These are phyloP conservation scores for Simplicillium aogashimaense DNA, from an alignment of 2,329 filamentous ascomycete genomes.

Conservation along the genomic window DNA sequence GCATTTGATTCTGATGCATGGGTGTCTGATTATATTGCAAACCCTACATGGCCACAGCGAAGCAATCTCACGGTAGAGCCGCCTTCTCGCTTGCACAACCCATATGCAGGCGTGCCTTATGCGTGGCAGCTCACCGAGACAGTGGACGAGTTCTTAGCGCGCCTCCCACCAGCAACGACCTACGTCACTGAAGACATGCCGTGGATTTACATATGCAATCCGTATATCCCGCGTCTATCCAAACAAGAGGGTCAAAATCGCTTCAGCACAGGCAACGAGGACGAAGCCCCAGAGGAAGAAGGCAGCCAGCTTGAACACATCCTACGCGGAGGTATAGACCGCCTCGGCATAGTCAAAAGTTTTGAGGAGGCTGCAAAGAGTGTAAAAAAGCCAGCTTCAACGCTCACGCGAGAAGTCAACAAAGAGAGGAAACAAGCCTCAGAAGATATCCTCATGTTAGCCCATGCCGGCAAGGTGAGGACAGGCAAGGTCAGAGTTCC, in stretches of 20 bases:
- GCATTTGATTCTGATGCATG: conserved; percentile 40
- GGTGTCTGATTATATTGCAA: conserved; percentile 16
- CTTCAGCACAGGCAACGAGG: conserved; percentile 31
- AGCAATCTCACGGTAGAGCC: conserved; percentile 9
- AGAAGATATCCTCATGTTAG: conserved; percentile 49
- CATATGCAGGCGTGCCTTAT: conserved; percentile 40
- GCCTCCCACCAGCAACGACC: conserved; percentile 59
- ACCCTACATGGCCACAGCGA: conserved; percentile 16
- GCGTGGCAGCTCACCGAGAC: conserved; percentile 58
- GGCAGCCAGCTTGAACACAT: conserved; percentile 38
- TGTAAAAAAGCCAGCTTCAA: conserved; percentile 17
- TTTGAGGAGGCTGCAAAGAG: conserved; percentile 35
- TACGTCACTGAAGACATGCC: conserved; percentile 30
- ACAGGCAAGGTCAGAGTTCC: conserved; percentile 50
- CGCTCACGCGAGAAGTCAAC: conserved; percentile 36
- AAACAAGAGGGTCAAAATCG: conserved; percentile 23
- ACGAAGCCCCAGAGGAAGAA: conserved; percentile 36
- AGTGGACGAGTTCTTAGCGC: conserved; percentile 53
- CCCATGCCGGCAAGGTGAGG: conserved; percentile 45
- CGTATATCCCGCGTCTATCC: conserved; percentile 32
- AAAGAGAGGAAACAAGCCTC: conserved; percentile 38
- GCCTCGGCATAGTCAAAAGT: conserved; percentile 32
- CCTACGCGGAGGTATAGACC: conserved; percentile 38
- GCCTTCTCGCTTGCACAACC: conserved; percentile 41
- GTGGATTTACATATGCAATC: conserved; percentile 70